A percentile compares a stretch with the other conserved stretches of the same genome.
Conservation (phyloP, 140 eudicot species). For the Senecio squalidus region DNA sequence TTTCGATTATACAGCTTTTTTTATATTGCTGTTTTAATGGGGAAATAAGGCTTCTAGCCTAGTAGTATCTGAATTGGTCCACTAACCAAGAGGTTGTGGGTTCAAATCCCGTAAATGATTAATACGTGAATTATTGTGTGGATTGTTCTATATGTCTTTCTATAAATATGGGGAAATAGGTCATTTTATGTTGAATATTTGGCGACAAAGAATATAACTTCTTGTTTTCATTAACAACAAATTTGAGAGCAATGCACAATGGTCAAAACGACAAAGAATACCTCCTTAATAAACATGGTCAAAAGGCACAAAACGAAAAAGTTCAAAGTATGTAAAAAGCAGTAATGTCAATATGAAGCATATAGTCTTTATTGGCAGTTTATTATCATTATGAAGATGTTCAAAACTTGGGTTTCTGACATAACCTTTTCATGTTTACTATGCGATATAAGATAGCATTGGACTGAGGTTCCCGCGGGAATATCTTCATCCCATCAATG, state of each 20-base stretch:
- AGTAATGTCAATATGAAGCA: slow-evolving; percentile 1
- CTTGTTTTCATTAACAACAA: too few relatives aligned
- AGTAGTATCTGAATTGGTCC: too few relatives aligned
- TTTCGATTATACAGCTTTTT: not conserved
- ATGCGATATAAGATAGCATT: slow-evolving; percentile 12
- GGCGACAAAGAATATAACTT: too few relatives aligned
- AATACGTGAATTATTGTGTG: too few relatives aligned
- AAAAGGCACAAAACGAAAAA: not conserved
- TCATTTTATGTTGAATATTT: too few relatives aligned
- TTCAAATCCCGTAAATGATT: too few relatives aligned
- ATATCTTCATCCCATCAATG: slow-evolving; percentile 31
- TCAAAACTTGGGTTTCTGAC: not conserved
- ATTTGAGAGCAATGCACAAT: too few relatives aligned
- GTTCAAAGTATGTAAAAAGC: slow-evolving; percentile 1
- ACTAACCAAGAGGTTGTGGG: too few relatives aligned
- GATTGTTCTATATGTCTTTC: too few relatives aligned
- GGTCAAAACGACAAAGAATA: too few relatives aligned
- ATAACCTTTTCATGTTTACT: not conserved
- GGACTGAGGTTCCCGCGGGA: not conserved
- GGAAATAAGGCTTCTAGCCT: too few relatives aligned
- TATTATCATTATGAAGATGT: slow-evolving; percentile 1
- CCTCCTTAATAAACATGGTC: not conserved
- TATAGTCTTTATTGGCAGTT: slow-evolving; percentile 6
- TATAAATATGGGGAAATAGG: too few relatives aligned
- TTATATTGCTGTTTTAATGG: not conserved